Conservation (phyloP, 345 rosid genomes). For the Excoecaria agallocha region DNA sequence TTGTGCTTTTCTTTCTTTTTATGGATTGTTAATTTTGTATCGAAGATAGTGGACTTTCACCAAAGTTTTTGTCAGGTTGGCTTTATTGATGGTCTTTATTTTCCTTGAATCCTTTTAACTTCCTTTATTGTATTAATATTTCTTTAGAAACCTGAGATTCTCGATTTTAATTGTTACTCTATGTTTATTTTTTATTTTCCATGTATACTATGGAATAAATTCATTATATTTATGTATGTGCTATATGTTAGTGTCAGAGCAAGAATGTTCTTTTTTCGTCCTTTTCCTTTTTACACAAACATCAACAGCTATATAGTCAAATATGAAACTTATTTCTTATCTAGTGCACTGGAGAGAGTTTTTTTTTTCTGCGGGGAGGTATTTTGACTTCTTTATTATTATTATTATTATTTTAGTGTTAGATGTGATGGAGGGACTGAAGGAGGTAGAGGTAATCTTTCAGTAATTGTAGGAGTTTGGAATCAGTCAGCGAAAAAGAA, state of each 20-base stretch:
- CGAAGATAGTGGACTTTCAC: not conserved
- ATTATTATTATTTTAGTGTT: not conserved
- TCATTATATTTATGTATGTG: not conserved
- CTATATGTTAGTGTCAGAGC: not conserved
- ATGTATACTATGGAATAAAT: not conserved
- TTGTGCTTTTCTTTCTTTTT: not conserved
- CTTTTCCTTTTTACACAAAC: not conserved
- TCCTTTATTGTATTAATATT: not conserved
- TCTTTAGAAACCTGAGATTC: not conserved
- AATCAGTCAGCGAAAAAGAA: not conserved
- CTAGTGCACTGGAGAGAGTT: not conserved
- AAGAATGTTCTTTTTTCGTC: too few species aligned
- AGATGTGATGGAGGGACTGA: not conserved
- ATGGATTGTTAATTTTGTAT: not conserved
- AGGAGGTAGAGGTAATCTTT: not conserved
- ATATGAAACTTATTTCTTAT: not conserved
- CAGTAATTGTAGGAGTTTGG: not conserved
- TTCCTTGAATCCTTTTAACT: not conserved
- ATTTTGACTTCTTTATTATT: not conserved
- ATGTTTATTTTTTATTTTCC: not conserved
- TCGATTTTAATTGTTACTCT: not conserved
- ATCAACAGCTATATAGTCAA: not conserved
- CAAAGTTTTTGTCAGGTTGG: not conserved
- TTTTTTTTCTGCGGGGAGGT: not conserved
- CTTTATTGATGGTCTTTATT: not conserved